Base-by-base conservation (phyloP, 1,284 basidiomycete species). In the Ceratobasidium sp. region DNA sequence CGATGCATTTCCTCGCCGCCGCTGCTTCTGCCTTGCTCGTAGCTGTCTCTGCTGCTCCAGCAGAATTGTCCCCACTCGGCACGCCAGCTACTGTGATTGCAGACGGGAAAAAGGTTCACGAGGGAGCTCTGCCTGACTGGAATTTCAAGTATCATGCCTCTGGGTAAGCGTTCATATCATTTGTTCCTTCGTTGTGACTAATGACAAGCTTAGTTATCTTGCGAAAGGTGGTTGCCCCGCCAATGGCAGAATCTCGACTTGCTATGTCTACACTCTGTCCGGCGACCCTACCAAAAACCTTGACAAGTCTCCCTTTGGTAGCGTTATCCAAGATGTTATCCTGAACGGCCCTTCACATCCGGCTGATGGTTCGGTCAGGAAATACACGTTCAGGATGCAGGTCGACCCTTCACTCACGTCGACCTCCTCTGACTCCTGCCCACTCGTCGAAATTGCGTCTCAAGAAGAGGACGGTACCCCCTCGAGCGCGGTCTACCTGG, bases 201-300 rank as follows among this genome's bases (percentile, higher is more conserved):
- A 74, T 61, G 22, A 32, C 43, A 6, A 5, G 19, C n/a, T 11
- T 44, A 75, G 71, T 17, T 75, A 64, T 17, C 61, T 75, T 22
- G 61, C 61, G 11, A 75, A 75, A 32, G 71, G 57, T 11, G 56
- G 40, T 22, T 73, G 71, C 40, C 51, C 51, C 8, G 13, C 34
- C 8, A 43, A 29, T 40, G 51, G n/a, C 51, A 54, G 51, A 13
- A 75, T 75, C 37, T 44, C 37, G 11, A 75, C 61, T 9, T 75
- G 71, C 51, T 75, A 75, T 22, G 71, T 56, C 25, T 44, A 54
- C 22, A 65, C 49, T 7, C 61, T 75, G n/a, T 65, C 71, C 37
- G 46, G 46, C 62, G 52, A 75, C 22, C 44, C 61, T 40, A 65
- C 22, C 25, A 40, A 75, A 29, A 75, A 75, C 52, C 34, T 66